These are phyloP conservation scores for Ophiosphaerella narmari DNA, from an alignment of 2,329 filamentous ascomycete genomes.

Conservation along the genomic window DNA sequence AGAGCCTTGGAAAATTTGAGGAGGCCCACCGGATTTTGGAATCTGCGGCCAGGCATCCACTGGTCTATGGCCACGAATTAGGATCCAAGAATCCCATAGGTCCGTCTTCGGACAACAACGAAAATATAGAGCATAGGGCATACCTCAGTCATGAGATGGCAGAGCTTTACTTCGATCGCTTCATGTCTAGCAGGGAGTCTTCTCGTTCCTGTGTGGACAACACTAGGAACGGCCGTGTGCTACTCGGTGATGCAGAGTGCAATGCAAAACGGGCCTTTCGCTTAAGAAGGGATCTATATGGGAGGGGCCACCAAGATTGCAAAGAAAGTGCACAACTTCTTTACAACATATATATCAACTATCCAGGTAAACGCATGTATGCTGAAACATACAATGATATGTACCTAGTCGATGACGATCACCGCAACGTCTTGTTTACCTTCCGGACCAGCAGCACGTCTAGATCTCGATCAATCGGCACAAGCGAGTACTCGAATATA, in stretches of 20 bases:
- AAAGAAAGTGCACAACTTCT: not conserved
- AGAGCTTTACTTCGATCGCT: not conserved
- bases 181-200: not conserved
- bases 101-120: not conserved
- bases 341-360: not conserved
- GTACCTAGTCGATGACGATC: not conserved
- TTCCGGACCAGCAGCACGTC: not conserved
- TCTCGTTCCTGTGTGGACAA: too few relatives aligned
- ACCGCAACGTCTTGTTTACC: not conserved
- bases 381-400: not conserved
- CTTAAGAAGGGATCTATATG: not conserved
- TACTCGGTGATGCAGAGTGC: not conserved
- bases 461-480: too few relatives aligned
- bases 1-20: not conserved
- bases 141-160: not conserved
- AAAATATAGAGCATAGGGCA: not conserved
- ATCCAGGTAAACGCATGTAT: not conserved
- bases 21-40: not conserved
- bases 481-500: not conserved
- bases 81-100: not conserved
- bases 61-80: not conserved
- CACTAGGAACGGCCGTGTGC: not conserved
- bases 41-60: not conserved
- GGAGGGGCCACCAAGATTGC: not conserved
- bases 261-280: not conserved